These are phyloP conservation scores for Phytophthora meadii DNA, from an alignment of 352 stramenopile species.

Conservation along the genomic window DNA sequence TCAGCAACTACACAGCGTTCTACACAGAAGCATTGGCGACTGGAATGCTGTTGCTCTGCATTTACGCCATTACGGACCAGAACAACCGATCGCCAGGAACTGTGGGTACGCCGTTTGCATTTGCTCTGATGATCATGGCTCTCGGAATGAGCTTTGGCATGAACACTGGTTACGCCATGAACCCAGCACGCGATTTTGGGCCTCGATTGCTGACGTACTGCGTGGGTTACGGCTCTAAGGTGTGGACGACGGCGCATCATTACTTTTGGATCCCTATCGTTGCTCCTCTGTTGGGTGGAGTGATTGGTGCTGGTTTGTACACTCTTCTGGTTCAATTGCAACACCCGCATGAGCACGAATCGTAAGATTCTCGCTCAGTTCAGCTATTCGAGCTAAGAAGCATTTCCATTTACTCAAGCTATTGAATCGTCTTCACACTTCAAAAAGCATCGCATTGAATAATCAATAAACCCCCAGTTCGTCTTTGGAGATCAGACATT, in stretches of 20 bases:
- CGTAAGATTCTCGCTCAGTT: not conserved
- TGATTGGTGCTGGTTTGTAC: conserved; percentile 22
- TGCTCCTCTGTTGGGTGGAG: conserved; percentile 10
- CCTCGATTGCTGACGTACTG: conserved; percentile 19
- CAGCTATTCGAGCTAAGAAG: too few relatives aligned
- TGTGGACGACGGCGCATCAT: conserved; percentile 11
- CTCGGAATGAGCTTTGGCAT: conserved; percentile 28
- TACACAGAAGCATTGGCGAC: conserved; percentile 25
- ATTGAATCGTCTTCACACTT: too few relatives aligned
- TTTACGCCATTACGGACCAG: conserved; percentile 33
- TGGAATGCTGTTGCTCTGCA: conserved; percentile 21
- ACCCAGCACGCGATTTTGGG: conserved; percentile 27
- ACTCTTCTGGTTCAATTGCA: conserved; percentile 18
- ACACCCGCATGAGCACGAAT: conserved; percentile 18
- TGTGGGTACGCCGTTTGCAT: conserved; percentile 21
- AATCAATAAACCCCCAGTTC: too few relatives aligned
- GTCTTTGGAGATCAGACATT: too few relatives aligned
- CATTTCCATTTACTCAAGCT: too few relatives aligned
- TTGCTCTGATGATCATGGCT: conserved; percentile 28
- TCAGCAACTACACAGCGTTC: conserved; percentile 30
- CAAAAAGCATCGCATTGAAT: too few relatives aligned
- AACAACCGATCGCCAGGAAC: conserved; percentile 21
- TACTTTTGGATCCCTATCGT: conserved; percentile 32
- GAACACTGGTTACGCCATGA: conserved; percentile 32
- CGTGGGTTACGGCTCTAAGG: conserved; percentile 26